These are phyloP conservation scores for Candolleomyces efflorescens DNA, from an alignment of 768 basidiomycete species.

Conservation along the genomic window DNA sequence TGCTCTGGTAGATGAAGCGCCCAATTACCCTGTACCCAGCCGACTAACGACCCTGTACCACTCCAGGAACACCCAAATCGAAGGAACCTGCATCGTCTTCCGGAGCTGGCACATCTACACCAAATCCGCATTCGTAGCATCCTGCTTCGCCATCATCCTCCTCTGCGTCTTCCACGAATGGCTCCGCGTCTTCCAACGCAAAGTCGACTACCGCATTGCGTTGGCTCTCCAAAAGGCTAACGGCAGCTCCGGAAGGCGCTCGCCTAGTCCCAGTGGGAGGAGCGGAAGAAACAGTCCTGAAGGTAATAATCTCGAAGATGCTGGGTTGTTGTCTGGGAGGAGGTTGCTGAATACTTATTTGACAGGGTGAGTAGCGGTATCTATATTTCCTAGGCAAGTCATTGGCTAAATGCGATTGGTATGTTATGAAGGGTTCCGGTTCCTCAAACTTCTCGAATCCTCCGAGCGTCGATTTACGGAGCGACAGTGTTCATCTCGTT, in stretches of 20 bases:
- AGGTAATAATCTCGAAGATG: conserved; percentile 42
- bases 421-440: conserved; percentile 39
- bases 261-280: conserved; percentile 20
- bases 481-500: conserved; percentile 72
- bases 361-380: conserved; percentile 36
- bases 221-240: conserved; percentile 40
- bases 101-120: conserved; percentile 70
- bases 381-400: background rate
- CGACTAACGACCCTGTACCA: background rate
- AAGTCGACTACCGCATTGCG: conserved; percentile 58
- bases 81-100: conserved; percentile 82
- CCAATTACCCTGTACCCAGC: background rate
- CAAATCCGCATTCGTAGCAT: conserved; percentile 52
- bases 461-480: conserved; percentile 73
- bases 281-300: conserved; percentile 40
- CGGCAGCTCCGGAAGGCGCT: conserved; percentile 31
- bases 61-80: conserved; percentile 68
- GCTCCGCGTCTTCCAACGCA: conserved; percentile 58
- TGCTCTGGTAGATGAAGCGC: conserved; percentile 59
- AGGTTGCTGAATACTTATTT: conserved; percentile 30
- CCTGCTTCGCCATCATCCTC: conserved; percentile 57
- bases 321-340: conserved; percentile 49
- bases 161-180: conserved; percentile 81
- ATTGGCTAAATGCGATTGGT: background rate
- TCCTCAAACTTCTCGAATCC: conserved; percentile 43